A percentile compares a stretch with the other conserved stretches of the same genome.
phyloP scores from a whole-genome alignment of 306 rosid species.

The Notholithocarpus densiflorus region DNA sequence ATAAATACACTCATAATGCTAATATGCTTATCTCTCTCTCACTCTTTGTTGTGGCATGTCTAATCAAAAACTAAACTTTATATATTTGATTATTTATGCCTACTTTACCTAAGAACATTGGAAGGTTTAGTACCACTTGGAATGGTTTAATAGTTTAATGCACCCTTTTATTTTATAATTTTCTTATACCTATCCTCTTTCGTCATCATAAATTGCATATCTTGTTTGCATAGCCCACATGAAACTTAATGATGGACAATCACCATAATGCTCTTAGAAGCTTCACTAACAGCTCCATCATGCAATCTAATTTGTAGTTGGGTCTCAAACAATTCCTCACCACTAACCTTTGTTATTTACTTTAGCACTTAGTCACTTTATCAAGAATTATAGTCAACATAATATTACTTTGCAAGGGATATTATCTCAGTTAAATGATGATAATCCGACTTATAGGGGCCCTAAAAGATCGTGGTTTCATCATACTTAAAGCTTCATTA shows the following conservation, averaged over 20 bases:
- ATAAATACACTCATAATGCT: neutral
- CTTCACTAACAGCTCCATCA: conserved; percentile 28
- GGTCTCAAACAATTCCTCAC: conserved; percentile 10
- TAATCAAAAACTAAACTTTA: conserved; percentile 22
- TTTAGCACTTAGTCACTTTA: conserved; percentile 19
- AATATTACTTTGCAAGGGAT: conserved; percentile 15
- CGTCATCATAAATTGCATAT: conserved; percentile 42
- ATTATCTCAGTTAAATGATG: conserved; percentile 39
- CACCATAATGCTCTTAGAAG: conserved; percentile 31
- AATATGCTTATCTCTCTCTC: neutral
- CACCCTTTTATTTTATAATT: conserved; percentile 13
- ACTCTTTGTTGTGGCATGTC: conserved; percentile 27
- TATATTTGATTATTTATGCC: conserved; percentile 29
- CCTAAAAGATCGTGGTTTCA: conserved; percentile 22
- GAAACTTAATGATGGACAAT: conserved; percentile 41
- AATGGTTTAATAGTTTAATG: conserved; percentile 11
- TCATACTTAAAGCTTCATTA: conserved; percentile 26
- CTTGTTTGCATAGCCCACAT: conserved; percentile 31
- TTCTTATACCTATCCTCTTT: conserved; percentile 22
- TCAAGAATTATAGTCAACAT: conserved; percentile 25
- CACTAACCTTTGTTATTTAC: conserved; percentile 26
- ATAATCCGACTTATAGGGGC: conserved; percentile 26
- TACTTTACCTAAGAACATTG: conserved; percentile 48
- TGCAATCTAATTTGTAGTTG: conserved; percentile 26
- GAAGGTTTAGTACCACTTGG: conserved; percentile 33